phyloP scores from a whole-genome alignment of 2,329 filamentous ascomycete species.

The Microascus cirrosus region DNA sequence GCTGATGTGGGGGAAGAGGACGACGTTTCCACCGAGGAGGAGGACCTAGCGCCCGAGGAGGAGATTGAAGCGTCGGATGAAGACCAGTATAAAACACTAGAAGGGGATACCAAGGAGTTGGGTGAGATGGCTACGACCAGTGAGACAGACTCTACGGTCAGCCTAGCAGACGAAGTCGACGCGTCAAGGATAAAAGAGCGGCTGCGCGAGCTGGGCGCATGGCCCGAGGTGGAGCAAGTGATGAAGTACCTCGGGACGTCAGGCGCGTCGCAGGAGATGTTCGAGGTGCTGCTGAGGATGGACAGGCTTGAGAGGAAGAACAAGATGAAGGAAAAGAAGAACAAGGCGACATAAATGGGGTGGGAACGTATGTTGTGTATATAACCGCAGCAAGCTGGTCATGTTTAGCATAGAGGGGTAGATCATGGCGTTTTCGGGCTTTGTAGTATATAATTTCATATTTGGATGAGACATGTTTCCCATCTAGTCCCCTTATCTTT shows the following conservation, averaged over 20 bases:
- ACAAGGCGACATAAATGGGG: background rate
- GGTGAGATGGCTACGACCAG: no score
- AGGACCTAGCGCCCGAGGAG: background rate
- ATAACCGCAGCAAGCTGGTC: no score
- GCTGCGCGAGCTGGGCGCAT: constrained; percentile 16
- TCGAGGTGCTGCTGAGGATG: background rate
- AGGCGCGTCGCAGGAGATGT: background rate
- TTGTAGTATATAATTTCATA: no score
- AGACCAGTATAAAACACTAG: no score
- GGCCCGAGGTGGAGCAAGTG: constrained; percentile 26
- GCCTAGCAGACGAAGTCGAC: constrained; percentile 6
- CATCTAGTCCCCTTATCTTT: no score
- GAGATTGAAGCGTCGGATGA: no score
- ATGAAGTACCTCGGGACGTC: constrained; percentile 16
- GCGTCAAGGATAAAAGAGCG: constrained; percentile 12
- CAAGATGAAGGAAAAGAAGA: constrained; percentile 2
- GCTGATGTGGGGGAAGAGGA: background rate
- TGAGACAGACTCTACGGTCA: no score
- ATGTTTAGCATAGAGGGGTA: no score
- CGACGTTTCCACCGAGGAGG: background rate
- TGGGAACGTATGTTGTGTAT: no score
- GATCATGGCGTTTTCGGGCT: no score
- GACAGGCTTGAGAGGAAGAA: background rate
- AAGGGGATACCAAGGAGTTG: no score
- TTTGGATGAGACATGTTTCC: no score